Evolutionary conservation across 2,329 filamentous ascomycete species (phyloP), one percentile per base, ranked within the genome.

Genomic region (Phaeomoniella chlamydospora): DNA sequence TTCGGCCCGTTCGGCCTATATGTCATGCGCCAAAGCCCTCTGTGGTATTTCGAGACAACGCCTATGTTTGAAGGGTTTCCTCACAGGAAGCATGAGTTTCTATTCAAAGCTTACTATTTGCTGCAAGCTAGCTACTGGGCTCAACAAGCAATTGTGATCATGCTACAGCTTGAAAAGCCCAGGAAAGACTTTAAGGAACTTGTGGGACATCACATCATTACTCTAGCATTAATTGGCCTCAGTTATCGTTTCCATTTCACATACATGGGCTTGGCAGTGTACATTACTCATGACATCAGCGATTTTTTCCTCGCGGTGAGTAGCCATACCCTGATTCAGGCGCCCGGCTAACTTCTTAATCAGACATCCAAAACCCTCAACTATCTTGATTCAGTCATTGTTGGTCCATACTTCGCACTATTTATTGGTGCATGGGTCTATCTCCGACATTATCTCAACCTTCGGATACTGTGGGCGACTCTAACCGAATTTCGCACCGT

Each of bases 201-300:
- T 36, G 80, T 92, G 37, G 72, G 78, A 39, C 85, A 93, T 56
- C 85, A 93, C 55, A 74, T 92, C 47, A 78, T 92, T 51, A 87
- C 81, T 26, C 63, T 93, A 37, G 61, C 74, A 14, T 68, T 93
- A 47, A 92, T 93, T 45, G 76, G 61, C 43, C 64, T 85, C 48
- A 86, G 80, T 64, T 93, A 92, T 63, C 74, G 82, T 43, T 93
- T 90, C 64, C 85, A 93, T 60, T 93, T 93, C 56, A 86, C 83
- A 17, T 86, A 88, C 59, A 88, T 93, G 55, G 85, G 85, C 13
- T 62, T 93, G 37, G 80, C 83, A 15, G 82, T 93, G 22, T 93
- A 90, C 59, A 81, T 86, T 39, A 90, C 85, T 15, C 82, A 88
- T 59, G 85, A 93, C 53, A 83, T 92, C 42, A 82, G 76, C 44